Conservation (phyloP, 2,329 filamentous ascomycete species). For the Exophiala xenobiotica region DNA sequence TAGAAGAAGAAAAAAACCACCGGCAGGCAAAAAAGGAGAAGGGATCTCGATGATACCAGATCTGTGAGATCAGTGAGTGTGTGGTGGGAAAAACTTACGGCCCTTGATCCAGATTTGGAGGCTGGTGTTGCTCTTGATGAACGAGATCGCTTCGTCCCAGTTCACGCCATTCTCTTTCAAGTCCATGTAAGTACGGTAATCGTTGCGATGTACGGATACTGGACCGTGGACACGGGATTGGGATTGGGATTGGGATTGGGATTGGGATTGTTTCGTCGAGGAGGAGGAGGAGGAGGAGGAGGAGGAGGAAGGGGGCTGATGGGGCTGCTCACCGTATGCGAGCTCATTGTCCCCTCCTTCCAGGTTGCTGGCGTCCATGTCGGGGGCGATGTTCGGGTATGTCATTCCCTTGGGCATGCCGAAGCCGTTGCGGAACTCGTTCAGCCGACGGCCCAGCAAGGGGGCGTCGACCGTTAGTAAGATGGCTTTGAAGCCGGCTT, state of each 20-base stretch:
- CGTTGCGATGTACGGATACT: too few species aligned
- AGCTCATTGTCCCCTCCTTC: constrained; percentile 12
- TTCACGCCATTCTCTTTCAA: constrained; percentile 41
- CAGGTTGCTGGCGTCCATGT: constrained; percentile 10
- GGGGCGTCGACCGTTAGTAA: constrained; percentile 58
- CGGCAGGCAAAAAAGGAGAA: too few species aligned
- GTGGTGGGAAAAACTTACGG: constrained; percentile 28
- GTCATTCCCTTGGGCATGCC: constrained; percentile 26
- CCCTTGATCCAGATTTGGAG: constrained; percentile 31
- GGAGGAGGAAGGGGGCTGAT: too few species aligned
- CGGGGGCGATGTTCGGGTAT: constrained; percentile 27
- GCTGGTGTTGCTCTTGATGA: constrained; percentile 44
- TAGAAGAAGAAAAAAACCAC: too few species aligned
- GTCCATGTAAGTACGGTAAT: neutral
- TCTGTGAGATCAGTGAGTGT: neutral
- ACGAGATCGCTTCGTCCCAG: constrained; percentile 53
- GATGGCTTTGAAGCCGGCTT: constrained; percentile 54
- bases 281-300: neutral
- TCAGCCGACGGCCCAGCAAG: constrained; percentile 53
- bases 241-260: too few species aligned
- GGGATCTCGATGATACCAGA: neutral
- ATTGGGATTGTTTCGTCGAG: neutral
- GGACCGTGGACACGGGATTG: too few species aligned
- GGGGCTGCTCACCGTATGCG: constrained; percentile 14
- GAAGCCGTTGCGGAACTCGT: constrained; percentile 56